Evolutionary conservation across 805 yeast species (phyloP), one percentile per base, ranked within the genome.

Genomic region (Naumovozyma castellii): DNA sequence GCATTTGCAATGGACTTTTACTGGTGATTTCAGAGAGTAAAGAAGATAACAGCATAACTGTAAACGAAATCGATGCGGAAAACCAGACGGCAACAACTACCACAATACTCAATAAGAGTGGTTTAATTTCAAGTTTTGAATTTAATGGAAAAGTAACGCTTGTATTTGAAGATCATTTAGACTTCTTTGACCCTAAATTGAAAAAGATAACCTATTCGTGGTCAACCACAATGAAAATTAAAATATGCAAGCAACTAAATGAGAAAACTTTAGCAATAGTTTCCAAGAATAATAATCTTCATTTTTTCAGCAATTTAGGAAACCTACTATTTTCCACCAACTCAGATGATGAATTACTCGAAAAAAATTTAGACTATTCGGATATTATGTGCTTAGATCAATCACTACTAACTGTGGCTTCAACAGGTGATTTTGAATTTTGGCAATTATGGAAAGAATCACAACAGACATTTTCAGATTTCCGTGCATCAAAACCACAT

Each of bases 381-480:
- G 46, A 44, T 36, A 49, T 53, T 42, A 28, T 46, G 1, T 44
- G 43, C 18, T 29, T 46, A 9, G 56, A 51, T 33, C 41, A 41
- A 10, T 10, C 41, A 8, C 18, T 57, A 14, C 32, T 58, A 4
- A 32, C 50, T 2, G 44, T 45, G 3, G 40, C 55, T 3, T 42
- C 37, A 12, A 36, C 46, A 3, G 64, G 63, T 4, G 36, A 44
- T 5, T 51, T 53, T 22, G 53, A 53, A 35, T 14, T 47, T 2
- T 55, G 62, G 58, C 41, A 49, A 20, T 38, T 55, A 18, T 60
- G 61, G 59, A 50, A 51, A 44, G 54, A 54, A 41, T 29, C 40
- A 13, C 33, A 35, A 9, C 49, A 50, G 12, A 43, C 50, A 2
- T 41, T 39, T 17, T 47, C 50, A 16, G 51, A 60, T 44, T 46